A percentile compares a stretch with the other conserved stretches of the same genome.
Evolutionary conservation across 352 stramenopile species (phyloP).

Genomic region (Pythium monospermum): DNA sequence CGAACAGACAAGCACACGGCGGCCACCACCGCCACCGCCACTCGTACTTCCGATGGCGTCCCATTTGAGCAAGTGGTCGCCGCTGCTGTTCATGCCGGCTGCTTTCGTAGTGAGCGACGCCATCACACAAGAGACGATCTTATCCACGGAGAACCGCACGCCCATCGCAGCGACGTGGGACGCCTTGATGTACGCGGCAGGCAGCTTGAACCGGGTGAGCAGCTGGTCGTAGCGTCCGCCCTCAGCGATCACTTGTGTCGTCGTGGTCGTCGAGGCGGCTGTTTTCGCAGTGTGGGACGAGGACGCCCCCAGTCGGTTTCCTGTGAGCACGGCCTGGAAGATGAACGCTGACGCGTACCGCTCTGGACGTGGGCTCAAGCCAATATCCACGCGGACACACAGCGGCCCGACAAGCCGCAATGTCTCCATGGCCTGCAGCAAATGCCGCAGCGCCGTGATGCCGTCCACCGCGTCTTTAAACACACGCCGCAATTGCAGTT

Average conservation of each 20-base stretch:
- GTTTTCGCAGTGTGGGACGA: constrained; percentile 15
- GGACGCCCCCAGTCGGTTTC: constrained; percentile 10
- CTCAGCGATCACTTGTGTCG: constrained; percentile 73
- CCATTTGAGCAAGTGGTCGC: constrained; percentile 5
- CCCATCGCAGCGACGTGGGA: constrained; percentile 72
- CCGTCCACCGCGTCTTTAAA: constrained; percentile 73
- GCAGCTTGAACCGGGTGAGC: constrained; percentile 81
- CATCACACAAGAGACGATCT: constrained; percentile 73
- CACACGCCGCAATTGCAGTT: constrained; percentile 50
- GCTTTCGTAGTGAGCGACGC: constrained; percentile 22
- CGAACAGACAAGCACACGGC: constrained; percentile 73
- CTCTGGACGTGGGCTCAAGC: constrained; percentile 67
- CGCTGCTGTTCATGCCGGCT: constrained; percentile 16
- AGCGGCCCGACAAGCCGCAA: constrained; percentile 51
- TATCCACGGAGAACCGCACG: constrained; percentile 82
- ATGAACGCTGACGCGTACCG: constrained; percentile 78
- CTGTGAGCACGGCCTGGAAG: constrained; percentile 75
- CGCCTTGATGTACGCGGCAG: constrained; percentile 66
- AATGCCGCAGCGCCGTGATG: constrained; percentile 46
- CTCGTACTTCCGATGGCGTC: constrained; percentile 3
- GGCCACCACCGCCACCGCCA: constrained; percentile 35
- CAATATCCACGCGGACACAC: constrained; percentile 68
- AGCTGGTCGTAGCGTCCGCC: constrained; percentile 79
- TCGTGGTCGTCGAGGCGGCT: constrained; percentile 28
- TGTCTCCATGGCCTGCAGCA: constrained; percentile 74